These are phyloP conservation scores for Mycena vitilis DNA, from an alignment of 768 basidiomycete genomes.

Conservation along the genomic window DNA sequence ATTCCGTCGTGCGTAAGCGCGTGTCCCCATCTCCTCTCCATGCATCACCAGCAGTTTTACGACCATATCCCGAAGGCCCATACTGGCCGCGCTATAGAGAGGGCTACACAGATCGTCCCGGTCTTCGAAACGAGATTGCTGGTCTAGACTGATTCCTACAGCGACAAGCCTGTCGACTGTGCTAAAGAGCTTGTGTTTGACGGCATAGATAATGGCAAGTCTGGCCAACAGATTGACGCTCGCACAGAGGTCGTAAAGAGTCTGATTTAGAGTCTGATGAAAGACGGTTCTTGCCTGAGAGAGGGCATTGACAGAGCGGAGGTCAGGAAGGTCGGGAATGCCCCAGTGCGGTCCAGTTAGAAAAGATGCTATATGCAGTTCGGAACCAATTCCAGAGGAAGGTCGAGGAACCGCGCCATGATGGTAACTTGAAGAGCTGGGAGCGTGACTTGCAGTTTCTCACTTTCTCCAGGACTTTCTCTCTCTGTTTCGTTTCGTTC, in stretches of 20 bases:
- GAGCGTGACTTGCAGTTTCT: too few species aligned
- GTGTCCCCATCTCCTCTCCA: neutral
- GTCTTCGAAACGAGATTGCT: neutral
- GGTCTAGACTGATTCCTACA: constrained; percentile 4
- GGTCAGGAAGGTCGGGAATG: neutral
- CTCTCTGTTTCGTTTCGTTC: too few species aligned
- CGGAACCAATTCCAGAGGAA: too few species aligned
- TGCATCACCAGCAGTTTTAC: neutral
- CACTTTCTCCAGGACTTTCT: too few species aligned
- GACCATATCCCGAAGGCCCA: neutral
- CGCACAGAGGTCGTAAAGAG: neutral
- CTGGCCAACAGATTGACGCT: constrained; percentile 4
- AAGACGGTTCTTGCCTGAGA: neutral
- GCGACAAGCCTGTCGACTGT: constrained; percentile 12
- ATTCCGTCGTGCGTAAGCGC: neutral
- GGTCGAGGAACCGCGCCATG: too few species aligned
- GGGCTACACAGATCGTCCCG: neutral
- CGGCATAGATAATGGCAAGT: constrained; percentile 11
- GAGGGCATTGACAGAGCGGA: constrained; percentile 3
- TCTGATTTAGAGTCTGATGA: neutral
- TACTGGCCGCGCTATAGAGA: neutral
- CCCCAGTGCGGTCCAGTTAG: too few species aligned
- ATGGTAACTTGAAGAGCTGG: too few species aligned
- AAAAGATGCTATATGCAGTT: too few species aligned
- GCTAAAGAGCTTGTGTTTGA: constrained; percentile 5